Conservation (phyloP, 768 basidiomycete genomes). For the Neoboletus subvelutipes region DNA sequence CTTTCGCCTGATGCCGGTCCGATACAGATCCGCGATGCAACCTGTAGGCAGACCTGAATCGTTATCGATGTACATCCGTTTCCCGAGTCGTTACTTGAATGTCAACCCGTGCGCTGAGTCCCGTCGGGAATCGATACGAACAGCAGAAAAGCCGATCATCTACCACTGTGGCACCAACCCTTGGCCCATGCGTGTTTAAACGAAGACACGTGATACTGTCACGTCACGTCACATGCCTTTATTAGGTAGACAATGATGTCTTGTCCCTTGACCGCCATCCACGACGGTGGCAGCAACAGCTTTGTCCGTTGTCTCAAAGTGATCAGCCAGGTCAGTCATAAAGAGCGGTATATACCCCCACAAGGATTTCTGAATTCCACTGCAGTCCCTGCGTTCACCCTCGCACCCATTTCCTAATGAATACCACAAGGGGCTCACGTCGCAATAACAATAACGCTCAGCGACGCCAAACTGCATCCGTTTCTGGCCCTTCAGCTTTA, state of each 20-base stretch:
- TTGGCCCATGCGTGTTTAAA: not conserved
- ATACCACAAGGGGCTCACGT: constrained; percentile 25
- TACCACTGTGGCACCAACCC: too few relatives aligned
- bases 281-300: constrained; percentile 6
- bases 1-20: not conserved
- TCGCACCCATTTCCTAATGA: constrained; percentile 17
- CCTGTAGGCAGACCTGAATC: not conserved
- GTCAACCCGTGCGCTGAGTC: too few relatives aligned
- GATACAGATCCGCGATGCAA: not conserved
- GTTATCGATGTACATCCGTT: too few relatives aligned
- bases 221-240: constrained; percentile 11
- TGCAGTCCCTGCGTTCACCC: not conserved
- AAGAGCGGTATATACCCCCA: not conserved
- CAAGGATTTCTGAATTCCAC: not conserved
- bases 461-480: constrained; percentile 21
- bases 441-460: constrained; percentile 27
- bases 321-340: constrained; percentile 9
- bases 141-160: too few relatives aligned
- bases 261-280: constrained; percentile 8
- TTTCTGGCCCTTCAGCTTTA: constrained; percentile 17
- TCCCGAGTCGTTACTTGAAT: not conserved
- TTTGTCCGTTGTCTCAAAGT: not conserved
- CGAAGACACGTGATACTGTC: constrained; percentile 15
- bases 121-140: not conserved
- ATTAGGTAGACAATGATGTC: constrained; percentile 9